These are phyloP conservation scores for Clarireedia homoeocarpa DNA, from an alignment of 2,329 filamentous ascomycete genomes.

Conservation along the genomic window DNA sequence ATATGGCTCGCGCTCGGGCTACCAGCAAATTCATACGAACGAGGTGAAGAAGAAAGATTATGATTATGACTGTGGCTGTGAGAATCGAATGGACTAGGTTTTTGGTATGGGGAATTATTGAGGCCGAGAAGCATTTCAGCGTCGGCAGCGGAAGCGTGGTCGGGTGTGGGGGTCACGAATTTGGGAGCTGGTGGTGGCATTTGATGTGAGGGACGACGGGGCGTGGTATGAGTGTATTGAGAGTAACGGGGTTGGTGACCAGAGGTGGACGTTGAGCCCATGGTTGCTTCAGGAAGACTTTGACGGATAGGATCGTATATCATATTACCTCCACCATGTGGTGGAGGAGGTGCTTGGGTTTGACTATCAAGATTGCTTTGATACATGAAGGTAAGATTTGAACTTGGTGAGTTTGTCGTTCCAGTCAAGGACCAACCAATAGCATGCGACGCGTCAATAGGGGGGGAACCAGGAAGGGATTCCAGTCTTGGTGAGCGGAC, in stretches of 20 bases:
- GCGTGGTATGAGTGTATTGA: no score
- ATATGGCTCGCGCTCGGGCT: slow-evolving; percentile 2
- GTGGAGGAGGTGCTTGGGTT: no score
- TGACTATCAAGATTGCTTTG: slow-evolving; percentile 11
- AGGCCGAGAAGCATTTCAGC: slow-evolving; percentile 42
- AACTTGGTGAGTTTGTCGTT: slow-evolving; percentile 77
- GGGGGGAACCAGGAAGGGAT: slow-evolving; percentile 34
- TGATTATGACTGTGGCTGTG: slow-evolving; percentile 12
- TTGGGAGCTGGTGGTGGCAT: slow-evolving; percentile 29
- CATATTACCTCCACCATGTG: slow-evolving; percentile 44
- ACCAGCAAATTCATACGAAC: not conserved
- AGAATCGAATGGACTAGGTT: slow-evolving; percentile 13
- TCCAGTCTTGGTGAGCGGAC: slow-evolving; percentile 38
- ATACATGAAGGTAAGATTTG: slow-evolving; percentile 75
- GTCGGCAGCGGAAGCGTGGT: slow-evolving; percentile 35
- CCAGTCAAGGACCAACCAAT: slow-evolving; percentile 87
- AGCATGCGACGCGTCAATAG: slow-evolving; percentile 41
- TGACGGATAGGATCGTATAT: slow-evolving; percentile 53
- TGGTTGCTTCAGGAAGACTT: slow-evolving; percentile 40
- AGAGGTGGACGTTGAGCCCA: slow-evolving; percentile 15
- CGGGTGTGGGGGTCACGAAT: slow-evolving; percentile 25
- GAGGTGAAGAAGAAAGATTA: not conserved
- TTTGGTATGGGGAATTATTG: slow-evolving; percentile 33
- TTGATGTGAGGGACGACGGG: not conserved
- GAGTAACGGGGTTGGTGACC: no score